Evolutionary conservation across 768 basidiomycete species (phyloP), one percentile per base, ranked within the genome.

Genomic region (Agaricus blazei): DNA sequence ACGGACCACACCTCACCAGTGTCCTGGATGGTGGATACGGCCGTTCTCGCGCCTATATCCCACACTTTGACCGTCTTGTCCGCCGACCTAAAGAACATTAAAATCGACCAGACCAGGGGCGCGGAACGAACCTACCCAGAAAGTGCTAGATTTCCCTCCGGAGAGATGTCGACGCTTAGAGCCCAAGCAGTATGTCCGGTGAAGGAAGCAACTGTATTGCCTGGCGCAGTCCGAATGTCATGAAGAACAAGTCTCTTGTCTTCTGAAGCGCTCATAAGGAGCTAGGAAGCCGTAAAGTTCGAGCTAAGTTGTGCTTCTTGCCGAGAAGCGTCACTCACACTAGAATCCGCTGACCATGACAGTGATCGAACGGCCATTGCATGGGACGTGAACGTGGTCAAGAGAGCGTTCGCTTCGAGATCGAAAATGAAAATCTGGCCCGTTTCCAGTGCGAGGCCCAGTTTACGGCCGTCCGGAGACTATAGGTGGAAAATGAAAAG

Each of bases 151-250:
- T 84, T 80, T 7, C 84, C 84, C 66, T 95, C 93, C 9, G 86
- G 89, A 28, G 90, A 88, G 41, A 94, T 82, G 63, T 91, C 88
- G 6, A 84, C 75, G 63, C 84, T 87, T 37, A 98, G 77, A 2
- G 93, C 90, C 93, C 95, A 96, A 9, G 93, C 94, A 0, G 90
- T 80, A 67, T 98, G 94, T 0, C 94, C 94, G 4, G 83, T 81
- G 60, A 98, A 75, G 9, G 91, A 85, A 12, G 94, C 91, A 19
- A 95, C 91, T 1, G 87, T 86, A 40, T 89, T 87, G 19, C 91
- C 86, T 43, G 82, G 76, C 4, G 85, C 75, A n/a, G 80, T 76
- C 53, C 94, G 85, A 14, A 94, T 89, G 65, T 98, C 94, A 68
- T 96, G 92, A 47, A 96, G 70, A 51, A 93, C 85, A 56, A 98